Evolutionary conservation across 495 filamentous ascomycete genomes (phyloP), one percentile per base, ranked within the genome.

Genomic region (Penicillium tannophilum): DNA sequence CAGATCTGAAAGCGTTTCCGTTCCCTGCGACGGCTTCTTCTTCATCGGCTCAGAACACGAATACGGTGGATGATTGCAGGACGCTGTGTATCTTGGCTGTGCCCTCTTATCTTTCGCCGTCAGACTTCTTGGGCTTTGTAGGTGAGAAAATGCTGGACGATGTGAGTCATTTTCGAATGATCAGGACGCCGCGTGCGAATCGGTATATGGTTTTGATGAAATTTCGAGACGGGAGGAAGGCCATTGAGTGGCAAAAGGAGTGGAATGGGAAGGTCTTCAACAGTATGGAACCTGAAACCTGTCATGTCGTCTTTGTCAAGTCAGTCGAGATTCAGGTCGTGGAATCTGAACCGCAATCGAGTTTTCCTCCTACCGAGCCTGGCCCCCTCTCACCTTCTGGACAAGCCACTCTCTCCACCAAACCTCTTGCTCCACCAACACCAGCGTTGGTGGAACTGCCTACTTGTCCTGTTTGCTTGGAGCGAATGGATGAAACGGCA

Each of bases 151-250:
- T 92, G 63, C 84, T 90, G 70, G 88, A 91, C 58, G 81, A 91
- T 54, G 90, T 98, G 59, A 96, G 90, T 64, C 95, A 98, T 76
- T 96, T 97, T 66, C 82, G 94, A 42, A 95, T 98, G 88, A 89
- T 98, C 49, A 86, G 90, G 78, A 98, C 94, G 4, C 88, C 88
- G 50, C 79, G 89, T 53, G 85, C 89, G 65, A 97, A 93, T 71
- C 85, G 93, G 67, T 98, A 98, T 76, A 90, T 98, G 86, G 94
- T 97, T 47, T 79, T 98, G 56, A 93, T 98, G 89, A 98, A 96
- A 76, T 97, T 98, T 71, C 79, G 91, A 48, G 87, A 87, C 63
- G 81, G 82, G 44, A 82, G 80, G 65, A 85, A 84, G 60, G 94
- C 94, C 10, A 86, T 77, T 62, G 79, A 85, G 28, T 98, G 93